Base-by-base conservation (phyloP, 2,329 filamentous ascomycete genomes). In the Aspergillus fructus region DNA sequence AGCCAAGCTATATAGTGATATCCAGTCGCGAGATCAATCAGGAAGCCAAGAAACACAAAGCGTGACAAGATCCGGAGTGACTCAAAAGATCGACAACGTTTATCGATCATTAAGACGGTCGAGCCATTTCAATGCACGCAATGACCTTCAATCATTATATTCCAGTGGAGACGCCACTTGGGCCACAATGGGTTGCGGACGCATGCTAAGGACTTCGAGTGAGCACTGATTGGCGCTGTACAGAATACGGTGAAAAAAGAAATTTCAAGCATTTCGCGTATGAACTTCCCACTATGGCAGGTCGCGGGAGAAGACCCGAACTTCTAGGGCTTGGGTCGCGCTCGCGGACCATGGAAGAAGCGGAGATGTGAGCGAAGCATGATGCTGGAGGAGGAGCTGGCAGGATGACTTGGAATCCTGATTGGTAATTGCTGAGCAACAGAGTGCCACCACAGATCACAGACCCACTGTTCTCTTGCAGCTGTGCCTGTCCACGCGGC, bases 261-360 rank as follows among this genome's bases (percentile, higher is more conserved):
- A 48, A 19, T 53, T 53, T 58, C 40, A 52, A 53, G 21, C 27
- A 34, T 34, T 17, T 12, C 53, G 56, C 58, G 56, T 45, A 45
- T 60, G 37, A 60, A 59, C 62, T 54, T 49, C 62, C 62, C 23
- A 49, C 19, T 66, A 15, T n/a, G 62, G 64, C 53, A 62, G 59
- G 49, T 60, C 55, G 57, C 45, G 46, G 19, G 63, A 64, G 60
- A 59, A 40, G 33, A 24, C 30, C 27, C 15, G 5, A 12, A 3
- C 21, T 17, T 53, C 17, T 40, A 9, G 37, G 49, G 50, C 43
- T 54, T 40, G 46, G 55, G 49, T 58, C 49, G 19, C 45, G 42
- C 34, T 49, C 49, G 39, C 39, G 50, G 42, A 40, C 51, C 50
- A 49, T 12, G 13, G 50, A 45, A 46, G 39, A 43, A 39, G 33